Evolutionary conservation across 176 grass and related monocot species (phyloP), one percentile per base, ranked within the genome.

Genomic region (Oryza rufipogon): DNA sequence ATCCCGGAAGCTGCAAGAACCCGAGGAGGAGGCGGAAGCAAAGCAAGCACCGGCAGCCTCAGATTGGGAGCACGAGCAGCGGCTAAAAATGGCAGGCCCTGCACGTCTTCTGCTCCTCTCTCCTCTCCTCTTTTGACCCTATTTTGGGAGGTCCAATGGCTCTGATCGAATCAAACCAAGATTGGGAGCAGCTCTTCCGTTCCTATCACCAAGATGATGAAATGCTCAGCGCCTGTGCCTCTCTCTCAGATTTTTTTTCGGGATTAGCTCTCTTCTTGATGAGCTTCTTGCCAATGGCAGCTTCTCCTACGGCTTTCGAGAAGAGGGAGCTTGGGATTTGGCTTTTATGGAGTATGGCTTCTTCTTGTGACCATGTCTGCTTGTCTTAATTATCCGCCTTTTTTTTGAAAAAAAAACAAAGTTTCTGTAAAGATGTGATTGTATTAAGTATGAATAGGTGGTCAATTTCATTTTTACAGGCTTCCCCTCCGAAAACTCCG

Each of bases 71-170:
- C 74, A 77, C 36, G 74, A 68, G 49, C 85, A 82, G 70, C 71
- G 79, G 65, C 86, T 87, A 87, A 87, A 82, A 82, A 63, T 76
- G 65, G 79, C 9, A 70, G 79, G 64, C 22, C 54, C 17, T n/a
- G 23, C 42, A 49, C 47, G 39, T 33, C 38, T 15, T 46, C 38
- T 32, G 5, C 58, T 63, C 52, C 52, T 8, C 16, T 60, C 32
- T 30, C 70, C 36, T 68, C 20, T 75, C 54, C 54, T 58, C 54
- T n/a, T 58, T 68, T 60, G 48, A 48, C 64, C 52, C 48, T 87
- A 82, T 82, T 82, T 87, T 76, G 49, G 78, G 71, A 81, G 71
- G 38, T 12, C 64, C 68, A 76, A 34, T 81, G 77, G 64, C 47
- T 75, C 46, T 60, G 36, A 81, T 81, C 52, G 70, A 44, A 81